Percentiles rank a stretch among this genome's conserved stretches.
phyloP scores from a whole-genome alignment of 352 stramenopile species.

The Phytopythium chamaehyphon region DNA sequence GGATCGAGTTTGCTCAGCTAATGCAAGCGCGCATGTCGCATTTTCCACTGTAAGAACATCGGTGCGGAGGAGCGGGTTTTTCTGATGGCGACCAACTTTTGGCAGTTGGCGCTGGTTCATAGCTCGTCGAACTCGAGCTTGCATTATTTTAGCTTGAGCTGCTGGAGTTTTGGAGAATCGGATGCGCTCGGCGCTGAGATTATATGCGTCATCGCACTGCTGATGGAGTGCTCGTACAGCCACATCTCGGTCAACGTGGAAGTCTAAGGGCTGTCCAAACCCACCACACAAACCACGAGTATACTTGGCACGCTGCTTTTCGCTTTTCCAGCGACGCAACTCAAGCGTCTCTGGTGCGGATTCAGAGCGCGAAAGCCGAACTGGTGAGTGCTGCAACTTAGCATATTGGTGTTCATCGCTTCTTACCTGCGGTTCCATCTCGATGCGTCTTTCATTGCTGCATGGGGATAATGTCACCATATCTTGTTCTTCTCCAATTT shows the following conservation, averaged over 20 bases:
- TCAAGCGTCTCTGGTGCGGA: conserved; percentile 35
- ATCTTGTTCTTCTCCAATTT: too few species aligned
- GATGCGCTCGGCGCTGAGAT: conserved; percentile 29
- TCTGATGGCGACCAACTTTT: conserved; percentile 6
- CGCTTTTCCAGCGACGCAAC: conserved; percentile 8
- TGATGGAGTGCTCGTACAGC: conserved; percentile 47
- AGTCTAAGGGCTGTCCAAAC: conserved; percentile 20
- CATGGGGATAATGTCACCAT: too few species aligned
- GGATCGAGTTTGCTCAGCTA: conserved; percentile 22
- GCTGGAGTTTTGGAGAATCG: conserved; percentile 33
- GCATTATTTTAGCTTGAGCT: conserved; percentile 36
- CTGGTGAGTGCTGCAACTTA: too few species aligned
- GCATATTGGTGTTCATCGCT: too few species aligned
- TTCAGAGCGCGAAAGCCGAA: conserved; percentile 29
- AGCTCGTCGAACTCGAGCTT: conserved; percentile 31
- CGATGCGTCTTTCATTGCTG: too few species aligned
- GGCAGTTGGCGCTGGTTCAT: conserved; percentile 27
- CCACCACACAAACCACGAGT: conserved; percentile 38
- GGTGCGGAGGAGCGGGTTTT: conserved; percentile 26
- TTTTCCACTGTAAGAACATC: conserved; percentile 34
- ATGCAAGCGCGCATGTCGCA: conserved; percentile 21
- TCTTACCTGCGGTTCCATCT: too few species aligned
- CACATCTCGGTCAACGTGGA: conserved; percentile 33
- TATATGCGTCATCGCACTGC: conserved; percentile 32
- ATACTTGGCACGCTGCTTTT: conserved; percentile 25